Conservation (phyloP, 441 rosid species). For the Jatropha podagrica region DNA sequence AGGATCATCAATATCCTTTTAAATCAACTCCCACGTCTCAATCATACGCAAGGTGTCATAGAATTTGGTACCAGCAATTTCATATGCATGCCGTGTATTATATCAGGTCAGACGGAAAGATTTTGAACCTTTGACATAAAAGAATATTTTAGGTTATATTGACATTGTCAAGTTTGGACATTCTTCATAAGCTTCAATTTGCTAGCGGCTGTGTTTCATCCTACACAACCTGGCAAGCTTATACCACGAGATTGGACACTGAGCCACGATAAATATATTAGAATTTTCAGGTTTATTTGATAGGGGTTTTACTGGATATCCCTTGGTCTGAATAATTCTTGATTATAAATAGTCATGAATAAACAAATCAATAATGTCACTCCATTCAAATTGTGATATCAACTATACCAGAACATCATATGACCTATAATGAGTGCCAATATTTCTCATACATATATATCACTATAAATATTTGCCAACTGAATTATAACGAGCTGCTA, state of each 20-base stretch:
- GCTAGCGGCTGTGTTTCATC: background rate
- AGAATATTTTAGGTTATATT: background rate
- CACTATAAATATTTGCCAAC: background rate
- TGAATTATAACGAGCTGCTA: conserved; percentile 25
- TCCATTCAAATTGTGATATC: background rate
- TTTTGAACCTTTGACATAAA: no score
- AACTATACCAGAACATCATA: background rate
- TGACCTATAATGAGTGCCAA: background rate
- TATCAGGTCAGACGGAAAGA: no score
- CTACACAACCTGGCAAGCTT: background rate
- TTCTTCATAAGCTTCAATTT: background rate
- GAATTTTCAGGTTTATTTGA: background rate
- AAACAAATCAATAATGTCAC: background rate
- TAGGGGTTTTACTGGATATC: background rate
- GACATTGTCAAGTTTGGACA: background rate
- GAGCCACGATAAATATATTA: background rate
- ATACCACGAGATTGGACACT: background rate
- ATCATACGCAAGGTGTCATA: background rate
- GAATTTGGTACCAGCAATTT: no score
- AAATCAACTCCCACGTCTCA: background rate
- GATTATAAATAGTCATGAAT: background rate
- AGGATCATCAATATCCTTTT: background rate
- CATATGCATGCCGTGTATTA: no score
- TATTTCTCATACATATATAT: background rate
- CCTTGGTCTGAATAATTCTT: background rate